phyloP scores from a whole-genome alignment of 139 green algal species.

The Chlamydomonas sp. region DNA sequence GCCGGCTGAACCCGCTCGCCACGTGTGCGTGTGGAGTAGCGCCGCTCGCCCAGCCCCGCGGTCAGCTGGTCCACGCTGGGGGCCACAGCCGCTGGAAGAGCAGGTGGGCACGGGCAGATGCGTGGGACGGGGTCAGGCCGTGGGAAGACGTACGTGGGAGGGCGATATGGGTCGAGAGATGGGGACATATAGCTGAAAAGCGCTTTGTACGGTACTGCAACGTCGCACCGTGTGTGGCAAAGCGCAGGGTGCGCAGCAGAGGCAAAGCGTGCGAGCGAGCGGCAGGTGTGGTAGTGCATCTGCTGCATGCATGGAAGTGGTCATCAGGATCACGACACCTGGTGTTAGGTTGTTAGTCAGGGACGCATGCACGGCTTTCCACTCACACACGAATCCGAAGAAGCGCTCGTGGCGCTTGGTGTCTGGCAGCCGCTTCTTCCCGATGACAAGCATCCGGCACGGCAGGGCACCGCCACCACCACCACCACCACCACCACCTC shows the following conservation, averaged over 20 bases:
- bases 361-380: background rate
- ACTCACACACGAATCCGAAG: constrained; percentile 62
- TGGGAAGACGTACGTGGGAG: no score
- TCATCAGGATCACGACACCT: background rate
- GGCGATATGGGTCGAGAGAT: no score
- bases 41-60: constrained; percentile 24
- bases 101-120: background rate
- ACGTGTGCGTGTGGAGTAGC: constrained; percentile 59
- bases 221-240: no score
- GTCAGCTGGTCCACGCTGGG: constrained; percentile 47
- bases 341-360: background rate
- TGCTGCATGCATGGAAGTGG: background rate
- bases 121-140: no score
- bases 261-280: no score
- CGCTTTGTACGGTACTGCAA: no score
- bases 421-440: constrained; percentile 69
- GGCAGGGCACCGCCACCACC: background rate
- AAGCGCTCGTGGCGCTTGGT: constrained; percentile 58
- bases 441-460: constrained; percentile 53
- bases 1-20: constrained; percentile 47
- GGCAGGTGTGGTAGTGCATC: no score
- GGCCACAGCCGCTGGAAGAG: background rate
- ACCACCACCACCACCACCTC: background rate
- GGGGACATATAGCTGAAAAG: no score
- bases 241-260: no score